Conservation (phyloP, 768 basidiomycete species). For the Polyporus arcularius region DNA sequence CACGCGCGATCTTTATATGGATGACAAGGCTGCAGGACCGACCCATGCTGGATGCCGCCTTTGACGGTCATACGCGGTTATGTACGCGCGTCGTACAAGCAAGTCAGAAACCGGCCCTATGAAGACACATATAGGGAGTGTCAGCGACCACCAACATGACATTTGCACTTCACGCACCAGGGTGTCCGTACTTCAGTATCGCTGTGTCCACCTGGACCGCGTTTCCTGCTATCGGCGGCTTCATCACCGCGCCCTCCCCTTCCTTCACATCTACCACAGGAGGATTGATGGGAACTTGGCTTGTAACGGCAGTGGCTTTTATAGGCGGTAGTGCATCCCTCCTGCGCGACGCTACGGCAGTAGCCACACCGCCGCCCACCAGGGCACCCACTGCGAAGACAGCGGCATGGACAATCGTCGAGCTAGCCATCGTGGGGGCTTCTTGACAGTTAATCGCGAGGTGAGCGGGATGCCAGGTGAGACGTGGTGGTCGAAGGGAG, state of each 20-base stretch:
- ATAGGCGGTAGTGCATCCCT: constrained; percentile 9
- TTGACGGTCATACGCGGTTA: constrained; percentile 87
- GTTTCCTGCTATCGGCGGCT: constrained; percentile 32
- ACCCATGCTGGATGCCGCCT: constrained; percentile 95
- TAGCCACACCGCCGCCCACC: constrained; percentile 75
- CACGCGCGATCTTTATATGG: background rate
- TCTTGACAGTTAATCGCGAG: background rate
- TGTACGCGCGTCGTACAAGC: constrained; percentile 80
- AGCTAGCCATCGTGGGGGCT: constrained; percentile 39
- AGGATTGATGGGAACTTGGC: constrained; percentile 22
- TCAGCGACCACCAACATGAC: background rate
- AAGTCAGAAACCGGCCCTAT: constrained; percentile 86
- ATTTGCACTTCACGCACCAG: constrained; percentile 52
- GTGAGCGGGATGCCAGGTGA: no score
- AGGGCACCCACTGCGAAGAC: constrained; percentile 83
- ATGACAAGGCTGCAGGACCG: constrained; percentile 21
- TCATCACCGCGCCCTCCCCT: constrained; percentile 45
- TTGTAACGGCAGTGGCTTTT: constrained; percentile 17
- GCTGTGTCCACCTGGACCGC: constrained; percentile 30
- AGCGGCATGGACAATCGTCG: constrained; percentile 59
- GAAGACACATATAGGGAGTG: background rate
- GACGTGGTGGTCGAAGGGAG: background rate
- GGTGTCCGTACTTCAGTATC: constrained; percentile 78
- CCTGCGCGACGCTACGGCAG: constrained; percentile 42
- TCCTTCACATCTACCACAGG: constrained; percentile 50